Percentiles rank a stretch among this genome's conserved stretches.
phyloP scores from a whole-genome alignment of 495 filamentous ascomycete genomes.

The Penicillium paradoxum region DNA sequence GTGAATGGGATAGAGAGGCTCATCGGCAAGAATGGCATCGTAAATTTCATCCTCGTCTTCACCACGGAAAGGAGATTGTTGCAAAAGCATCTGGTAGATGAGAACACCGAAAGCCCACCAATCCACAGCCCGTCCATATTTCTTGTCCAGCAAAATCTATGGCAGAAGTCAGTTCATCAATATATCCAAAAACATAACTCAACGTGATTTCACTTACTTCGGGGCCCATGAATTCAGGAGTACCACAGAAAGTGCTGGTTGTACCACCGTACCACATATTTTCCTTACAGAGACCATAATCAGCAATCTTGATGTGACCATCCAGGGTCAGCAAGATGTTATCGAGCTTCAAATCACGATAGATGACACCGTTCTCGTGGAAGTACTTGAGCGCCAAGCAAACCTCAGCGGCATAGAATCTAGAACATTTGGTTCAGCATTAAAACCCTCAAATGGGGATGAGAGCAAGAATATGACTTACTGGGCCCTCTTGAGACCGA shows the following conservation, averaged over 20 bases:
- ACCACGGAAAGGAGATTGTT: slow-evolving; percentile 97
- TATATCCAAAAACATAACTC: background rate
- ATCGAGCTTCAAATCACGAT: slow-evolving; percentile 98
- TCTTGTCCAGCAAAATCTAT: slow-evolving; percentile 95
- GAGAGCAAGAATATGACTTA: slow-evolving; percentile 44
- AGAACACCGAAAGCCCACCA: slow-evolving; percentile 99
- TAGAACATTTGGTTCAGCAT: slow-evolving; percentile 29
- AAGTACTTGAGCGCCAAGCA: slow-evolving; percentile 98
- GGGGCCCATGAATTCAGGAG: slow-evolving; percentile 98
- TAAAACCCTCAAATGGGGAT: background rate
- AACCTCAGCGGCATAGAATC: slow-evolving; percentile 97
- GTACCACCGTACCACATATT: slow-evolving; percentile 99
- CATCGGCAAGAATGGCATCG: slow-evolving; percentile 96
- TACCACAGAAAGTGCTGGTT: slow-evolving; percentile 98
- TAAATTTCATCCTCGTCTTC: slow-evolving; percentile 99
- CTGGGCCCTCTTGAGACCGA: slow-evolving; percentile 94
- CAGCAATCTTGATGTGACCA: slow-evolving; percentile 97
- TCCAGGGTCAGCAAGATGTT: slow-evolving; percentile 96
- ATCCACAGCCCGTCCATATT: slow-evolving; percentile 97
- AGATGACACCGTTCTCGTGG: slow-evolving; percentile 98
- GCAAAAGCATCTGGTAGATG: slow-evolving; percentile 99
- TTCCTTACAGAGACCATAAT: slow-evolving; percentile 99
- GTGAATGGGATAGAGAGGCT: slow-evolving; percentile 96
- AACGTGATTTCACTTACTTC: slow-evolving; percentile 57
- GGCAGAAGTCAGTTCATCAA: slow-evolving; percentile 13